These are phyloP conservation scores for Fusarium sambucinum DNA, from an alignment of 2,329 filamentous ascomycete genomes.

Conservation along the genomic window DNA sequence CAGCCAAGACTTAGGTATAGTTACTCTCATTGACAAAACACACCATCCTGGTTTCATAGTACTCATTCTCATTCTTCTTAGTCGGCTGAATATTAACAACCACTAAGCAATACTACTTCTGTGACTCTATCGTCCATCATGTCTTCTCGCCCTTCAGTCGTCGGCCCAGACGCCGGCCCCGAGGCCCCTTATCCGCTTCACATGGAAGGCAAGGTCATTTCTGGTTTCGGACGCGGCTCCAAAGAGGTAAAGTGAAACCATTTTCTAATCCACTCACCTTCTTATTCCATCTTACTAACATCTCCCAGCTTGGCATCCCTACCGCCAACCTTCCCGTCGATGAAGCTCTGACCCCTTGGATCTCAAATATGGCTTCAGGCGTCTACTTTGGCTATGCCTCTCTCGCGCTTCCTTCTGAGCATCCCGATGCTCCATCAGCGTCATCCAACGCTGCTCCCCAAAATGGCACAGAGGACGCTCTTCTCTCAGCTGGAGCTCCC, in stretches of 20 bases:
- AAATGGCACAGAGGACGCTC: slow-evolving; percentile 28
- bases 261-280: not conserved
- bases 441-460: slow-evolving; percentile 22
- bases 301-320: slow-evolving; percentile 84
- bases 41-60: not conserved
- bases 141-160: slow-evolving; percentile 71
- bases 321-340: slow-evolving; percentile 92
- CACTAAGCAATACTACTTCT: not conserved
- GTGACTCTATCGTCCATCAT: slow-evolving; percentile 36
- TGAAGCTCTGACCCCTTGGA: slow-evolving; percentile 69
- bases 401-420: slow-evolving; percentile 68
- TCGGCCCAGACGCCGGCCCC: slow-evolving; percentile 80
- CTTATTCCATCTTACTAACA: slow-evolving; percentile 8
- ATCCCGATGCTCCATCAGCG: slow-evolving; percentile 56
- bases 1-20: not conserved
- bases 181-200: slow-evolving; percentile 82
- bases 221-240: slow-evolving; percentile 92
- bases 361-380: slow-evolving; percentile 75
- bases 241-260: slow-evolving; percentile 74
- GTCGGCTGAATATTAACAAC: not conserved
- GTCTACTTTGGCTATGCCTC: slow-evolving; percentile 96
- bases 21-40: not conserved
- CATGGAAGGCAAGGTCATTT: slow-evolving; percentile 88
- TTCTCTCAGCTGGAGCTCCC: slow-evolving; percentile 24
- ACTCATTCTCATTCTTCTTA: slow-evolving; percentile 13